Evolutionary conservation across 176 grass and related monocot species (phyloP).

Genomic region (Triticum turgidum): DNA sequence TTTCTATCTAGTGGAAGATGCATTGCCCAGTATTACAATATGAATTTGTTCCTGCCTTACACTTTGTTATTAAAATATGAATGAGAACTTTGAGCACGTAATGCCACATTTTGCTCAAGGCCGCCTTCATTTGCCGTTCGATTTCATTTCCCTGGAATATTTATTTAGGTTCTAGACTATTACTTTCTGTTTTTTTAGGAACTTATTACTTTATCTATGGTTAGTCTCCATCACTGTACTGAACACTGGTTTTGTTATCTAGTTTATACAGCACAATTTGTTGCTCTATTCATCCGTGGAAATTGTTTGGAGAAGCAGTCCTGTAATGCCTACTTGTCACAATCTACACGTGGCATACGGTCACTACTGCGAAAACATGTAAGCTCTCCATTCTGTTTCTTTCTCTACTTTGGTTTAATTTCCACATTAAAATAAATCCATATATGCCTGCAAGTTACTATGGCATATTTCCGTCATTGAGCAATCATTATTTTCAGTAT

Average conservation of each 20-base stretch:
- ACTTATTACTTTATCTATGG: not conserved
- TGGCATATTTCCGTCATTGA: not conserved
- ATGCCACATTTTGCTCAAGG: conserved; percentile 8
- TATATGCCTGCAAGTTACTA: not conserved
- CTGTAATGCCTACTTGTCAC: conserved; percentile 83
- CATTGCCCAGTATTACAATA: not conserved
- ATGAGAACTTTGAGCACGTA: not conserved
- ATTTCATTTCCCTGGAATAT: conserved; percentile 4
- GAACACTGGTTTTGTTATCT: conserved; percentile 5
- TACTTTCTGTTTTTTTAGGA: not conserved
- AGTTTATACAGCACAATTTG: conserved; percentile 94
- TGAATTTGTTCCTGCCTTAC: not conserved
- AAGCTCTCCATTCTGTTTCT: conserved; percentile 25
- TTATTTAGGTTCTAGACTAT: not conserved
- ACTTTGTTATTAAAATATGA: not conserved
- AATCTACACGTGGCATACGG: conserved; percentile 77
- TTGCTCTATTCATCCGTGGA: conserved; percentile 73
- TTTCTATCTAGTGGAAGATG: not conserved
- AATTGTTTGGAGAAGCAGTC: conserved; percentile 52
- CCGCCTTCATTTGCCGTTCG: not conserved
- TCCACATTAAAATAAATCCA: not conserved
- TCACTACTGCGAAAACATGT: conserved; percentile 86
- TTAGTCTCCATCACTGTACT: conserved; percentile 22
- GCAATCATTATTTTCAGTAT: not conserved
- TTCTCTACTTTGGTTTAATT: not conserved